phyloP scores from a whole-genome alignment of 441 rosid genomes.

The Mallotus japonicus region DNA sequence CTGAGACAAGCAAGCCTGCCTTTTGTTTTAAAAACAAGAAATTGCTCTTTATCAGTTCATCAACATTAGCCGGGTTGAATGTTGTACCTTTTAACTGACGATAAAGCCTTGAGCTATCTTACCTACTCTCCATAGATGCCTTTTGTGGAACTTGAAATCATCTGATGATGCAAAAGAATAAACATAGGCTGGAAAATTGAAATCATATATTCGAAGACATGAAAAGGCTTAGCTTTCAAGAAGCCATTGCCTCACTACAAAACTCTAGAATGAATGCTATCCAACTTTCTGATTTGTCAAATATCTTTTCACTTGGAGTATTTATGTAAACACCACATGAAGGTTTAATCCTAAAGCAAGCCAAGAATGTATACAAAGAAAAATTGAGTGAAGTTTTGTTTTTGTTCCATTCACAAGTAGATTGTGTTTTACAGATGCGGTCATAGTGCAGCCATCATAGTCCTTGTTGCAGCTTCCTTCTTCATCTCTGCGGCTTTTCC shows the following conservation, averaged over 20 bases:
- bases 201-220: background rate
- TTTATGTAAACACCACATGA: constrained; percentile 2
- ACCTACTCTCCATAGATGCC: too few relatives aligned
- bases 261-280: constrained; percentile 19
- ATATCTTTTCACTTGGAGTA: background rate
- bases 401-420: constrained; percentile 16
- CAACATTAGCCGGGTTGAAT: too few relatives aligned
- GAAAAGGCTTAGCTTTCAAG: background rate
- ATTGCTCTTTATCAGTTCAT: too few relatives aligned
- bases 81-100: too few relatives aligned
- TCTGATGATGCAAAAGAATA: background rate
- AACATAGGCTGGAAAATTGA: background rate
- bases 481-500: constrained; percentile 93
- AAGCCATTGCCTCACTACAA: background rate
- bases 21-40: too few relatives aligned
- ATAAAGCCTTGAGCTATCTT: too few relatives aligned
- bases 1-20: too few relatives aligned
- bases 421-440: constrained; percentile 15
- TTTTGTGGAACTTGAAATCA: too few relatives aligned
- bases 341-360: constrained; percentile 12
- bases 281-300: constrained; percentile 21
- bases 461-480: constrained; percentile 63
- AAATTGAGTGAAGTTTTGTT: background rate
- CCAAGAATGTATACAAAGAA: constrained; percentile 16
- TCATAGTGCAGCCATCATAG: constrained; percentile 74